A percentile compares a stretch with the other conserved stretches of the same genome.
Evolutionary conservation across 257 asterid species (phyloP).

Genomic region (Dorcoceras hygrometricum): DNA sequence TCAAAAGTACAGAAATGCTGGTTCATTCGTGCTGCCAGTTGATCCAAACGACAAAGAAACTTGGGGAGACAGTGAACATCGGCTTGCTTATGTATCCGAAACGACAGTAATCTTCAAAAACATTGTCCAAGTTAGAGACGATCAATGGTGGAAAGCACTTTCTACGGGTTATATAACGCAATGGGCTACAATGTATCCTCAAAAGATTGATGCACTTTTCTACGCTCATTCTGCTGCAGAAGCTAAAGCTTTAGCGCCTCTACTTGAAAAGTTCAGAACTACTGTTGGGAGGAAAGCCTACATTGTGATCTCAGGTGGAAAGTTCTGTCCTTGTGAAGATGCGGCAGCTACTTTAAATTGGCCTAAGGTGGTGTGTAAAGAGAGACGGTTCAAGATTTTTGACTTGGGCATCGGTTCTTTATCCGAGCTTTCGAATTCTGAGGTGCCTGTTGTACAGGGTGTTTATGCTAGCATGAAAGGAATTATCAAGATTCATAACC

Average conservation of each 20-base stretch:
- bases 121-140: constrained; percentile 78
- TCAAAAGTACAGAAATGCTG: constrained; percentile 90
- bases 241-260: constrained; percentile 76
- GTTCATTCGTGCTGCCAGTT: constrained; percentile 78
- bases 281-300: constrained; percentile 82
- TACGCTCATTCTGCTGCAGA: constrained; percentile 81
- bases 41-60: constrained; percentile 86
- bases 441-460: constrained; percentile 71
- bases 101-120: constrained; percentile 93
- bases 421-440: constrained; percentile 59
- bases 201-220: constrained; percentile 76
- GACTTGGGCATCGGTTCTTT: constrained; percentile 72
- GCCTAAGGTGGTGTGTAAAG: constrained; percentile 76
- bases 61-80: constrained; percentile 96
- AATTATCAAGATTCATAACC: constrained; percentile 76
- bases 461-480: constrained; percentile 94
- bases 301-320: constrained; percentile 78
- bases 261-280: constrained; percentile 70
- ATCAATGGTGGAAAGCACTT: constrained; percentile 98
- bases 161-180: constrained; percentile 86
- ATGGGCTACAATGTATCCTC: constrained; percentile 97
- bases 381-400: constrained; percentile 84
- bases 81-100: constrained; percentile 88
- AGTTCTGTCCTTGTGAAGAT: constrained; percentile 80
- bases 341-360: constrained; percentile 65